phyloP scores from a whole-genome alignment of 2,329 filamentous ascomycete genomes.

The Hypoxylon sp. region DNA sequence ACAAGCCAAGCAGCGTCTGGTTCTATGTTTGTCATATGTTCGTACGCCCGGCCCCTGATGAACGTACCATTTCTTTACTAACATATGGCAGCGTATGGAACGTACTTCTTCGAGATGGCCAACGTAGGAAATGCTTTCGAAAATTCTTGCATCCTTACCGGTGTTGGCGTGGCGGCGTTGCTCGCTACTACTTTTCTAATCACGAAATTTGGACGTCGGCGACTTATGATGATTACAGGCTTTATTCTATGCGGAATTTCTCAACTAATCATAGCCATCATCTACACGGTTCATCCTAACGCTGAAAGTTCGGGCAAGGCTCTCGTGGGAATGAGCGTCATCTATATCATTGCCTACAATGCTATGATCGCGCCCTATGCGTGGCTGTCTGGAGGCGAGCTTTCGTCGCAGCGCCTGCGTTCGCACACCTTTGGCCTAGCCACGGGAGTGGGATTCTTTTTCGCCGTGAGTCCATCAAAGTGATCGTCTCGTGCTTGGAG shows the following conservation, averaged over 20 bases:
- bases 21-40: constrained; percentile 69
- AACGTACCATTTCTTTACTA: background rate
- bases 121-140: constrained; percentile 67
- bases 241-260: constrained; percentile 65
- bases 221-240: constrained; percentile 65
- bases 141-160: constrained; percentile 68
- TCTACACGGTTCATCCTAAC: constrained; percentile 62
- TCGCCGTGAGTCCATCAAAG: constrained; percentile 54
- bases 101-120: constrained; percentile 73
- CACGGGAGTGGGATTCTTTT: constrained; percentile 66
- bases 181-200: constrained; percentile 66
- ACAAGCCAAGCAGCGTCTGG: constrained; percentile 66
- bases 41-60: background rate
- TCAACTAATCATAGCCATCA: constrained; percentile 66
- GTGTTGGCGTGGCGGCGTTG: constrained; percentile 68
- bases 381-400: constrained; percentile 69
- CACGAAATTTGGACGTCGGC: constrained; percentile 65
- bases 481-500: background rate
- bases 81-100: constrained; percentile 61
- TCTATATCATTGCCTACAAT: constrained; percentile 69
- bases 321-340: constrained; percentile 65
- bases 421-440: constrained; percentile 69
- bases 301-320: constrained; percentile 58
- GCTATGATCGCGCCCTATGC: constrained; percentile 68
- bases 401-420: constrained; percentile 68